These are phyloP conservation scores for Pyricularia grisea DNA, from an alignment of 2,329 filamentous ascomycete species.

Conservation along the genomic window DNA sequence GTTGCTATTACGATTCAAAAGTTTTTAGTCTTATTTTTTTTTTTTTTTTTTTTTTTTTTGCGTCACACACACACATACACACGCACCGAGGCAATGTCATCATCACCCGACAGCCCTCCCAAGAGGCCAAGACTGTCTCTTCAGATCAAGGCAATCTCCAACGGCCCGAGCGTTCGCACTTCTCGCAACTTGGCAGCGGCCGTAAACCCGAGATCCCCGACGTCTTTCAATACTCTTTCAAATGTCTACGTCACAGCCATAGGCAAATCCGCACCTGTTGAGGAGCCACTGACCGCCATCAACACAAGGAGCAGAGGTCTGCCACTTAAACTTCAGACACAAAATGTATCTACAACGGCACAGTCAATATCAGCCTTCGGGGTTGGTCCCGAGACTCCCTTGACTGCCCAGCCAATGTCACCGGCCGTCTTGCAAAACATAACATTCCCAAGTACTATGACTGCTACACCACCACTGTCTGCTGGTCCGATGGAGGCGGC, in stretches of 20 bases:
- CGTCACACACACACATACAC: too few relatives aligned
- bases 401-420: constrained; percentile 40
- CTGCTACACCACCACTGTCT: constrained; percentile 48
- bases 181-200: constrained; percentile 34
- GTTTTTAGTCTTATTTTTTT: neutral
- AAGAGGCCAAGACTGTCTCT: constrained; percentile 46
- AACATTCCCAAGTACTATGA: constrained; percentile 45
- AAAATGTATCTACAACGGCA: constrained; percentile 18
- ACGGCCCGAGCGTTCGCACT: constrained; percentile 25
- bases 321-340: constrained; percentile 27
- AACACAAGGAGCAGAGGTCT: constrained; percentile 22
- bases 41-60: too few relatives aligned
- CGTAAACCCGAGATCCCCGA: constrained; percentile 49
- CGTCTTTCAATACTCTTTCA: constrained; percentile 56
- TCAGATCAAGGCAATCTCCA: constrained; percentile 32
- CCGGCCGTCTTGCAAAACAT: constrained; percentile 34
- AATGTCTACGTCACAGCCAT: constrained; percentile 57
- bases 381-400: constrained; percentile 37
- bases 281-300: constrained; percentile 40
- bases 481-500: constrained; percentile 38
- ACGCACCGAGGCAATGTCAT: constrained; percentile 3
- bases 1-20: constrained; percentile 4
- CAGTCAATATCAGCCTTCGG: constrained; percentile 24
- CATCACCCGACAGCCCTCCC: constrained; percentile 19
- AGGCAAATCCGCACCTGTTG: constrained; percentile 41